A percentile compares a stretch with the other conserved stretches of the same genome.
Evolutionary conservation across 2,329 filamentous ascomycete genomes (phyloP).

Genomic region (Cladorrhinum sp.): DNA sequence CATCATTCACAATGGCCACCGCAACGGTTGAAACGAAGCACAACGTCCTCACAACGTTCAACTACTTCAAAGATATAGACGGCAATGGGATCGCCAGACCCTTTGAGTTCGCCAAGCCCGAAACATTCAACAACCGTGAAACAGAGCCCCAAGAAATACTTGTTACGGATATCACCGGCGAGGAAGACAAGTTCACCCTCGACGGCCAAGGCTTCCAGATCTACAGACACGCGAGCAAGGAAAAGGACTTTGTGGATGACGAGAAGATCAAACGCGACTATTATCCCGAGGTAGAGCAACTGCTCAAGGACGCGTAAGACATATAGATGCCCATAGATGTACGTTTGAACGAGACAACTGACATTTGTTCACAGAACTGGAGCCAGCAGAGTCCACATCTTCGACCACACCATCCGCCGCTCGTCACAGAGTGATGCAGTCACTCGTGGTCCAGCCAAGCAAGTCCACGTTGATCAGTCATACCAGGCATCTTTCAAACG

Average conservation of each 20-base stretch:
- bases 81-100: neutral
- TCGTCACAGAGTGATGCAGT: slow-evolving; percentile 53
- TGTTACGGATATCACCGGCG: slow-evolving; percentile 41
- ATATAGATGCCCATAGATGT: neutral
- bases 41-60: slow-evolving; percentile 28
- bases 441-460: slow-evolving; percentile 44
- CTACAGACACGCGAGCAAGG: slow-evolving; percentile 32
- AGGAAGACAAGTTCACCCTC: slow-evolving; percentile 40
- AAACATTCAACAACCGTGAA: slow-evolving; percentile 16
- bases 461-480: slow-evolving; percentile 29
- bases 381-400: slow-evolving; percentile 30
- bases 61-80: slow-evolving; percentile 30
- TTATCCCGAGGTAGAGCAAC: slow-evolving; percentile 67
- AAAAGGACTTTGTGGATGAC: slow-evolving; percentile 48
- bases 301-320: slow-evolving; percentile 54
- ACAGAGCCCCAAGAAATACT: slow-evolving; percentile 39
- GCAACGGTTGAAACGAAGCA: slow-evolving; percentile 9
- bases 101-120: neutral
- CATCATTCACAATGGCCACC: neutral
- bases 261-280: slow-evolving; percentile 61
- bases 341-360: neutral
- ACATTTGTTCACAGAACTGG: slow-evolving; percentile 28
- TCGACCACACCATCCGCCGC: slow-evolving; percentile 33
- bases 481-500: slow-evolving; percentile 36
- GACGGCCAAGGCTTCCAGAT: slow-evolving; percentile 43